Percentiles rank a stretch among this genome's conserved stretches.
Evolutionary conservation across 176 grass and related monocot genomes (phyloP).

Genomic region (Phoenix dactylifera): DNA sequence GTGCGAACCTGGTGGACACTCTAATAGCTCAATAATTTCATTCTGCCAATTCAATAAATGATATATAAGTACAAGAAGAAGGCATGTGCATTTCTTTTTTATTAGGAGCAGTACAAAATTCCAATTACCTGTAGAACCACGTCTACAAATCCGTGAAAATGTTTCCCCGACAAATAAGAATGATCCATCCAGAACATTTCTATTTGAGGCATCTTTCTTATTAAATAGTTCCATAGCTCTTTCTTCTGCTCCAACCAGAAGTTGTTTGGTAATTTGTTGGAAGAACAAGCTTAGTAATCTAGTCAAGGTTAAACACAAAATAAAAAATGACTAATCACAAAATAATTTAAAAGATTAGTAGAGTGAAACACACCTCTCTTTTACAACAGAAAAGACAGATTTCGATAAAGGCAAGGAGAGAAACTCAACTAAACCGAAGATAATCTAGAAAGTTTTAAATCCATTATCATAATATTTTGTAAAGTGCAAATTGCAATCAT

Average conservation of each 20-base stretch:
- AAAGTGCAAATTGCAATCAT: no score
- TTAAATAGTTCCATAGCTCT: constrained; percentile 18
- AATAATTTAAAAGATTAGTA: background rate
- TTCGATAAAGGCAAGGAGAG: no score
- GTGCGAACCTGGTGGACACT: no score
- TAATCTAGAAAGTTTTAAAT: no score
- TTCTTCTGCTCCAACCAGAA: constrained; percentile 67
- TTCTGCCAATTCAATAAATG: background rate
- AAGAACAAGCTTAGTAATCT: constrained; percentile 67
- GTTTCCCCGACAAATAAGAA: constrained; percentile 80
- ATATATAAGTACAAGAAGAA: no score
- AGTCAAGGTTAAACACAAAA: constrained; percentile 39
- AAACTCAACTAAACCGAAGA: no score
- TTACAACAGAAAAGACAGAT: no score
- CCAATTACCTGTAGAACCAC: constrained; percentile 68
- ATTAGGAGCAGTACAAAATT: background rate
- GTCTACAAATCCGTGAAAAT: constrained; percentile 79
- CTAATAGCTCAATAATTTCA: no score
- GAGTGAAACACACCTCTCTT: no score
- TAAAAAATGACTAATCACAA: background rate
- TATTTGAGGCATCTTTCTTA: constrained; percentile 27
- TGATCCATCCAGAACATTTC: constrained; percentile 21
- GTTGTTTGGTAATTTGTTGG: constrained; percentile 47
- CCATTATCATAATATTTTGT: no score
- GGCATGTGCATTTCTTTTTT: no score